These are phyloP conservation scores for Mycena indigotica DNA, from an alignment of 768 basidiomycete species.

Conservation along the genomic window DNA sequence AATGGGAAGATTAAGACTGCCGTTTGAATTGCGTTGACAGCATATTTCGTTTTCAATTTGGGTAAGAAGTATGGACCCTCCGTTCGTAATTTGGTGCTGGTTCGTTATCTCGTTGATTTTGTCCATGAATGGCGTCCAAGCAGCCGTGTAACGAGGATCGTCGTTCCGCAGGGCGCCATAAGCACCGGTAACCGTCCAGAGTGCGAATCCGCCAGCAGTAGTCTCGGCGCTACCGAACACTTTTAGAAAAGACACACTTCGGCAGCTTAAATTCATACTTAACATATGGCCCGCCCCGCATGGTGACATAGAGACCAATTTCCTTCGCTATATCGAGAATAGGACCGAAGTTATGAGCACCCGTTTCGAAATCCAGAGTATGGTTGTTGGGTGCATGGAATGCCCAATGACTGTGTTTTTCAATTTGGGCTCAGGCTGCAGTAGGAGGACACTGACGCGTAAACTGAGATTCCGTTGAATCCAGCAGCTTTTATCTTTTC, in stretches of 20 bases:
- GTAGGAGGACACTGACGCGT: conserved; percentile 32
- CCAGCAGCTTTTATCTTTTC: conserved; percentile 62
- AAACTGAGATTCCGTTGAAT: conserved; percentile 58
- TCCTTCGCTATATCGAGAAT: conserved; percentile 32
- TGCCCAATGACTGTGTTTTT: conserved; percentile 47
- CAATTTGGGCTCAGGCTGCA: neutral
- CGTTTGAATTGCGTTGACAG: conserved; percentile 13
- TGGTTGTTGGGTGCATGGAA: conserved; percentile 26
- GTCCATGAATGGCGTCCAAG: conserved; percentile 40
- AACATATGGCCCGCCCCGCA: conserved; percentile 48
- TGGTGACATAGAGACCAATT: conserved; percentile 56
- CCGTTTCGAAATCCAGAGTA: conserved; percentile 11
- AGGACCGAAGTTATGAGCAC: conserved; percentile 12
- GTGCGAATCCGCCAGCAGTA: conserved; percentile 59
- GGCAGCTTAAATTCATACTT: conserved; percentile 3
- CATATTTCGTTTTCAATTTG: conserved; percentile 21
- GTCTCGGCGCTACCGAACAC: conserved; percentile 53
- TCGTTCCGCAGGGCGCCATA: conserved; percentile 52
- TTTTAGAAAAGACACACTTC: neutral
- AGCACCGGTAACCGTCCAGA: conserved; percentile 55
- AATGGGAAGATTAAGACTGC: conserved; percentile 7
- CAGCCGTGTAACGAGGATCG: conserved; percentile 48
- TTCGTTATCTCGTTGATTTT: conserved; percentile 13
- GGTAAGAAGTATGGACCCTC: conserved; percentile 16
- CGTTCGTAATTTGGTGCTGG: conserved; percentile 14